Conservation (phyloP, 352 stramenopile species). For the Globisporangium yorkense region DNA sequence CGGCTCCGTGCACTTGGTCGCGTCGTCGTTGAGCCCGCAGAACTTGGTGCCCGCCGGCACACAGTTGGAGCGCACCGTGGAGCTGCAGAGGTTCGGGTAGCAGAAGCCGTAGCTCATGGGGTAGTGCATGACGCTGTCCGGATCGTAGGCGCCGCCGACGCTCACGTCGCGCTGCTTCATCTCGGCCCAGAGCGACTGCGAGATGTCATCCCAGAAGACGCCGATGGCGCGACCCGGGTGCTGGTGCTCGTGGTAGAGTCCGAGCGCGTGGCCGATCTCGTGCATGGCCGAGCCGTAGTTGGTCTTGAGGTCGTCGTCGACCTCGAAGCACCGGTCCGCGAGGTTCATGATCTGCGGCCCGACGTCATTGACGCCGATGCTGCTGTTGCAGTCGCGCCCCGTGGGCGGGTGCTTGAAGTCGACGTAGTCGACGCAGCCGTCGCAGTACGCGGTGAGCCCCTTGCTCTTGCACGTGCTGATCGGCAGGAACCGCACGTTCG, state of each 20-base stretch:
- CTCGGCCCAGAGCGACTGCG: conserved; percentile 66
- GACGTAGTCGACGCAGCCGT: conserved; percentile 61
- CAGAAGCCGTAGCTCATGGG: conserved; percentile 72
- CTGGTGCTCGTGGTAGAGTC: conserved; percentile 81
- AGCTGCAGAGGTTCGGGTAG: conserved; percentile 47
- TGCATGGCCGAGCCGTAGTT: conserved; percentile 76
- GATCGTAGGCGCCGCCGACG: conserved; percentile 63
- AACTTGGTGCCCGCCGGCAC: conserved; percentile 49
- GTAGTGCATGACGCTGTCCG: conserved; percentile 79
- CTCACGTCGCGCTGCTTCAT: conserved; percentile 64
- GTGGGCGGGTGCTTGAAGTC: conserved; percentile 71
- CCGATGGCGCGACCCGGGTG: conserved; percentile 60
- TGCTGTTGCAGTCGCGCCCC: conserved; percentile 73
- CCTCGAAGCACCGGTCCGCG: conserved; percentile 68
- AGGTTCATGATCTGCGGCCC: conserved; percentile 69
- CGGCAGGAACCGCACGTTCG: conserved; percentile 71
- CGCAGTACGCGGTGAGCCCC: conserved; percentile 41
- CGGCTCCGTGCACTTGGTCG: conserved; percentile 48
- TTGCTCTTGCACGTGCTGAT: conserved; percentile 41
- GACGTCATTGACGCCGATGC: conserved; percentile 61
- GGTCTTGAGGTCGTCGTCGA: conserved; percentile 65
- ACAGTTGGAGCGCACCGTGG: conserved; percentile 35
- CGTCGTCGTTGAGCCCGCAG: conserved; percentile 69
- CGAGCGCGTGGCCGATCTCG: conserved; percentile 73
- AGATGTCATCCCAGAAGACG: conserved; percentile 71